Base-by-base conservation (phyloP, 2,329 filamentous ascomycete genomes). In the Periconia macrospinosa region DNA sequence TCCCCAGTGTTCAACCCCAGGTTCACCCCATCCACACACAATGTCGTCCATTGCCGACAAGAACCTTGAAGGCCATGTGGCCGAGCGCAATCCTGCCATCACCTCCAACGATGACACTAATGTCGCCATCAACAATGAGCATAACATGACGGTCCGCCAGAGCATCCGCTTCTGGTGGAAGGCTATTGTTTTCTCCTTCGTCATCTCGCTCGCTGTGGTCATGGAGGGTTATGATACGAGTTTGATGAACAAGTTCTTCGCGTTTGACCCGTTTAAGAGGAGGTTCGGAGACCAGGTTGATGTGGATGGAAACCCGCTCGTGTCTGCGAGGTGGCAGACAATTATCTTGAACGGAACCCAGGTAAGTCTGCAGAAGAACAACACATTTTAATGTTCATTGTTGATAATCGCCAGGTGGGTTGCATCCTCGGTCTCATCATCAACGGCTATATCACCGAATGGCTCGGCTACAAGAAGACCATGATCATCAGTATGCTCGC, bases 151-250 rank as follows among this genome's bases (percentile, higher is more conserved):
- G 7, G 78, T 95, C 53, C 66, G 82, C 63, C 84, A 94, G 77
- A 90, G 89, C 53, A 79, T 95, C 70, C 33, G 33, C 33, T 37
- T 37, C 33, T 37, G 33, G 33, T 37, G 33, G 33, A 92, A 94
- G 77, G 91, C 91, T 18, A 86, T 94, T 52, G 81, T 78, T 15
- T 96, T 90, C 89, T 91, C 87, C 65, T 69, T 94, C 47, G 78
- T 94, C 58, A 91, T 96, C 70, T 93, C 89, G 11, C 91, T 89
- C 0, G 91, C 88, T 70, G 92, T 95, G 67, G 85, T 85, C 61
- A 96, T 96, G 91, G 91, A 95, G 72, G 91, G 90, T 15, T 94
- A 91, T 75, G 90, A 95, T 69, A 81, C 92, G 53, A 86, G 83
- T 62, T 78, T 94, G 52, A 86, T 92, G 71, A 90, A 87, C 77